Conservation (phyloP, 495 filamentous ascomycete species). For the Aspergillus panamensis region DNA sequence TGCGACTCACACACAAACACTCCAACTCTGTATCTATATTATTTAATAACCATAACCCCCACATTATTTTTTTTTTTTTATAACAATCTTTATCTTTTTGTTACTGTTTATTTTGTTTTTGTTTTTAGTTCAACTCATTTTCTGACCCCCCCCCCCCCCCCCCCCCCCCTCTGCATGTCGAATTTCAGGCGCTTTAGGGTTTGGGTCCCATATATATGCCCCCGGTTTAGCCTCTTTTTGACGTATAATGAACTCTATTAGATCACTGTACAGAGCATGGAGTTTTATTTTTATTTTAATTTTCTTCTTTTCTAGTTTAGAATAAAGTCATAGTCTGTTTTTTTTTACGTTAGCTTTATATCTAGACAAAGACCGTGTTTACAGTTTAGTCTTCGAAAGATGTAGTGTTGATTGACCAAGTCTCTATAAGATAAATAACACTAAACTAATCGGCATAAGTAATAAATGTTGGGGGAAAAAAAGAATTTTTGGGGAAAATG, state of each 20-base stretch:
- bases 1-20: too few species aligned
- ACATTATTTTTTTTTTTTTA: too few species aligned
- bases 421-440: background rate
- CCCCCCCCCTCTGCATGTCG: background rate
- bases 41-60: too few species aligned
- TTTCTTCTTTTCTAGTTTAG: background rate
- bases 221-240: background rate
- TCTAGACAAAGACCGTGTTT: too few species aligned
- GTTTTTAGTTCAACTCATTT: too few species aligned
- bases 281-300: background rate
- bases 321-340: background rate
- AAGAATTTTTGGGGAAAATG: conserved; percentile 6
- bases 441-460: background rate
- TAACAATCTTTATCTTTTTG: too few species aligned
- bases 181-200: conserved; percentile 3
- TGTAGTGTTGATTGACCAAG: background rate
- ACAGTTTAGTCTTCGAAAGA: background rate
- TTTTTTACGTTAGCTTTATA: too few species aligned
- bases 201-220: conserved; percentile 9
- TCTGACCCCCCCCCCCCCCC: background rate
- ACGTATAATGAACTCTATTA: conserved; percentile 2
- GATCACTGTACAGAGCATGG: background rate
- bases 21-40: too few species aligned
- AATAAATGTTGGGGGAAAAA: too few species aligned
- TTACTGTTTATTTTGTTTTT: too few species aligned